Evolutionary conservation across 495 filamentous ascomycete genomes (phyloP).

Genomic region (Parachaetomium inaequale): DNA sequence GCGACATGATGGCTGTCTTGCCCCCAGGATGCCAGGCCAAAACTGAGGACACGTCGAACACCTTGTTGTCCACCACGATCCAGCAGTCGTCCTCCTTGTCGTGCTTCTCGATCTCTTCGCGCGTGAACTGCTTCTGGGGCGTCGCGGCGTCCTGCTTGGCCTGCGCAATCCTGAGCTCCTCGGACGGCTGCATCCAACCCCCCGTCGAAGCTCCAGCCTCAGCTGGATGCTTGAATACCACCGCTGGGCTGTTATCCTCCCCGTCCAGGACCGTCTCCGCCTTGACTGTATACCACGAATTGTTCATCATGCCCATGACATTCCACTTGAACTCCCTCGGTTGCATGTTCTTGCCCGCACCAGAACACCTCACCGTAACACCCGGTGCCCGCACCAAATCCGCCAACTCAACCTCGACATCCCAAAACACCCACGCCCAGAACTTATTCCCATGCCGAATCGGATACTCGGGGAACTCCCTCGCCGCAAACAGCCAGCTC

Average conservation of each 20-base stretch:
- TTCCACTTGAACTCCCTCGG: slow-evolving; percentile 13
- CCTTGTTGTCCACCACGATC: slow-evolving; percentile 67
- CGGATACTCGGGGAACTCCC: slow-evolving; percentile 11
- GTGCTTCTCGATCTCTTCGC: slow-evolving; percentile 55
- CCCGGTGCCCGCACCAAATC: slow-evolving; percentile 10
- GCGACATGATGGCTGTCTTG: slow-evolving; percentile 37
- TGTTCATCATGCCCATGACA: slow-evolving; percentile 22
- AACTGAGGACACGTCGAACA: slow-evolving; percentile 71
- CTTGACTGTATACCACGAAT: slow-evolving; percentile 20
- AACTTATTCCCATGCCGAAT: slow-evolving; percentile 19
- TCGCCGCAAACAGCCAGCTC: slow-evolving; percentile 10
- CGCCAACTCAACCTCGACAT: slow-evolving; percentile 16
- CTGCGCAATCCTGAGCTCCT: slow-evolving; percentile 8
- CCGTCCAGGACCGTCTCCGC: neutral
- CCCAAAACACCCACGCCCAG: slow-evolving; percentile 21
- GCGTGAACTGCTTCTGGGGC: slow-evolving; percentile 18
- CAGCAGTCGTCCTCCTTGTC: slow-evolving; percentile 63
- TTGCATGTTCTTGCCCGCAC: slow-evolving; percentile 15
- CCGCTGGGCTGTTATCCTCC: neutral
- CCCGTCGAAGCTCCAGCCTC: slow-evolving; percentile 11
- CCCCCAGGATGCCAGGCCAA: slow-evolving; percentile 69
- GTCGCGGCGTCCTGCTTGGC: slow-evolving; percentile 8
- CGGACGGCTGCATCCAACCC: slow-evolving; percentile 21
- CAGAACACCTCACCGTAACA: slow-evolving; percentile 9
- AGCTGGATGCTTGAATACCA: slow-evolving; percentile 17